phyloP scores from a whole-genome alignment of 2,329 filamentous ascomycete species.

The Huntiella moniliformis region DNA sequence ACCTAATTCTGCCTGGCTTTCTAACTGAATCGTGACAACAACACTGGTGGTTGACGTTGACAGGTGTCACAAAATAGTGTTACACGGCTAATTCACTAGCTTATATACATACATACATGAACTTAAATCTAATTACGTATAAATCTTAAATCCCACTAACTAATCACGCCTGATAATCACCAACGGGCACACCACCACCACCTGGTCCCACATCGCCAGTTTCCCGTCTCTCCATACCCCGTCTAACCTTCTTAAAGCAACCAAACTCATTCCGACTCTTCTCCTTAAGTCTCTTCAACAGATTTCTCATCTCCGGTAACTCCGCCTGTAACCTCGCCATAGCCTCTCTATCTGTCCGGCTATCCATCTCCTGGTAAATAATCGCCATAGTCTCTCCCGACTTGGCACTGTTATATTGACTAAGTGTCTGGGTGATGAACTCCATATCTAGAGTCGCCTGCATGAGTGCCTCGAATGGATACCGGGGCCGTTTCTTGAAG shows the following conservation, averaged over 20 bases:
- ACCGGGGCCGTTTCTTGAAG: slow-evolving; percentile 49
- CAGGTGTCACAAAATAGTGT: too few species aligned
- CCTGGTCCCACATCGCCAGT: not conserved
- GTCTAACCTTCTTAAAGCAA: slow-evolving; percentile 54
- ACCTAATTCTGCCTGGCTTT: not conserved
- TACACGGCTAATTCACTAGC: too few species aligned
- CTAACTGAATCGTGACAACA: too few species aligned
- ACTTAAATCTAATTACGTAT: too few species aligned
- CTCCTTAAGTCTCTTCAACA: slow-evolving; percentile 69
- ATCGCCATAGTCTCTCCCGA: slow-evolving; percentile 68
- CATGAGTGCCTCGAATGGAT: slow-evolving; percentile 69
- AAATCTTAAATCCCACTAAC: too few species aligned
- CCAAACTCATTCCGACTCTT: slow-evolving; percentile 70
- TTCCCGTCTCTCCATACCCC: slow-evolving; percentile 10
- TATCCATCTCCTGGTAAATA: slow-evolving; percentile 82
- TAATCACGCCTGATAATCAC: too few species aligned
- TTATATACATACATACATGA: too few species aligned
- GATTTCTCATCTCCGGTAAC: slow-evolving; percentile 70
- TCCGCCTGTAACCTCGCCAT: slow-evolving; percentile 65
- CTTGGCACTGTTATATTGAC: slow-evolving; percentile 69
- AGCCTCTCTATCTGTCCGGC: slow-evolving; percentile 73
- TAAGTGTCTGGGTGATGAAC: slow-evolving; percentile 86
- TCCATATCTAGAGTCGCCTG: slow-evolving; percentile 95
- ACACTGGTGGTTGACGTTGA: too few species aligned
- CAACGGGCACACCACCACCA: too few species aligned